phyloP scores from a whole-genome alignment of 345 rosid genomes.

The Abelmoschus esculentus region DNA sequence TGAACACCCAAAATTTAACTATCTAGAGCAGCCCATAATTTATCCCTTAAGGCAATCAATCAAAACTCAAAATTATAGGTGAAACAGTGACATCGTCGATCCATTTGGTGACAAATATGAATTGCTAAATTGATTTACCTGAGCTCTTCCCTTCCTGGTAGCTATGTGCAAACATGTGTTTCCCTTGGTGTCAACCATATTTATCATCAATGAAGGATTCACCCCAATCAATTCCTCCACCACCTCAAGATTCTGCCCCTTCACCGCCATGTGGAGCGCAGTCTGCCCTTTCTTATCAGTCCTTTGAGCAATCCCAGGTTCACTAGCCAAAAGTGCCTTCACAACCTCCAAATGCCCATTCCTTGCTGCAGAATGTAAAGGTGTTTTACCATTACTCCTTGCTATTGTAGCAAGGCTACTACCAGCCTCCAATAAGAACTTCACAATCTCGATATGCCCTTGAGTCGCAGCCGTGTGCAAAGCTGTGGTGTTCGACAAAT shows the following conservation, averaged over 20 bases:
- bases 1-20: too few relatives aligned
- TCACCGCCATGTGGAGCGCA: constrained; percentile 91
- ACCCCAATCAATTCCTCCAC: constrained; percentile 61
- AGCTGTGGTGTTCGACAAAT: constrained; percentile 77
- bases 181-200: constrained; percentile 71
- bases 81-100: not conserved
- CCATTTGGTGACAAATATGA: not conserved
- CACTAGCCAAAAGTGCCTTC: constrained; percentile 49
- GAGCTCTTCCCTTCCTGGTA: constrained; percentile 68
- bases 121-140: constrained; percentile 30
- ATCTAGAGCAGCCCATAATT: too few relatives aligned
- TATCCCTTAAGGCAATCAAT: too few relatives aligned
- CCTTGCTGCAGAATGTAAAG: constrained; percentile 85
- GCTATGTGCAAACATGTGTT: constrained; percentile 78
- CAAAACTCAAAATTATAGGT: too few relatives aligned
- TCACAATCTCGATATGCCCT: constrained; percentile 75
- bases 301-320: constrained; percentile 52
- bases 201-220: constrained; percentile 40
- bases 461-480: constrained; percentile 85
- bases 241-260: constrained; percentile 63
- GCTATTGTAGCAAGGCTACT: constrained; percentile 80
- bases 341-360: constrained; percentile 79
- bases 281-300: constrained; percentile 92
- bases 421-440: constrained; percentile 56
- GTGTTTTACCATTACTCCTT: constrained; percentile 86